Conservation (phyloP, 2,329 filamentous ascomycete species). For the Lachnellula hyalina region DNA sequence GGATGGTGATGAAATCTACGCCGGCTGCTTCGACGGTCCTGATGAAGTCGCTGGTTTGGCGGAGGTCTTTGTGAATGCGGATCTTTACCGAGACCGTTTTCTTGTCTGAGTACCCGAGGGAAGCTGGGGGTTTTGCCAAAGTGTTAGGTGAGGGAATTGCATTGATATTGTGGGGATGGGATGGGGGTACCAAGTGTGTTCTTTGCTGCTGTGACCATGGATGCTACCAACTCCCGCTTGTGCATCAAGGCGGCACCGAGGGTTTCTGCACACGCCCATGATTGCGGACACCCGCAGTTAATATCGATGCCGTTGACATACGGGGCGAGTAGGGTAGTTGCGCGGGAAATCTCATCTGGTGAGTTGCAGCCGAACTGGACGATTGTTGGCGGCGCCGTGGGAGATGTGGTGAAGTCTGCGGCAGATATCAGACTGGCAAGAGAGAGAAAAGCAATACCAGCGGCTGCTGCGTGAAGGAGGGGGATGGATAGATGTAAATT, state of each 20-base stretch:
- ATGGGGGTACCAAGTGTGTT: slow-evolving; percentile 34
- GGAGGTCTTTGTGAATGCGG: slow-evolving; percentile 59
- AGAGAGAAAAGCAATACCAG: slow-evolving; percentile 15
- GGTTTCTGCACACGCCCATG: slow-evolving; percentile 64
- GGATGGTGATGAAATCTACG: slow-evolving; percentile 66
- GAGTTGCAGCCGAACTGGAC: slow-evolving; percentile 63
- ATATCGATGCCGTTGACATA: slow-evolving; percentile 61
- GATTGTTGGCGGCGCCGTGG: slow-evolving; percentile 51
- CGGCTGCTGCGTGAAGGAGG: background rate
- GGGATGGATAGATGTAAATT: background rate
- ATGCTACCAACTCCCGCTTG: slow-evolving; percentile 56
- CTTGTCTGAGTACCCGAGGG: slow-evolving; percentile 47
- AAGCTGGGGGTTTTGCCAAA: slow-evolving; percentile 16
- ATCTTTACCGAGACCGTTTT: slow-evolving; percentile 64
- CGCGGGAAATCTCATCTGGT: slow-evolving; percentile 56
- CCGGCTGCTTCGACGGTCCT: slow-evolving; percentile 52
- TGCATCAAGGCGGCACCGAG: slow-evolving; percentile 68
- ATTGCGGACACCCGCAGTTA: slow-evolving; percentile 70
- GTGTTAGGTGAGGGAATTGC: background rate
- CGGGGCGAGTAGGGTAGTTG: slow-evolving; percentile 56
- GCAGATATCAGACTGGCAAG: slow-evolving; percentile 10
- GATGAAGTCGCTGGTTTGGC: slow-evolving; percentile 54
- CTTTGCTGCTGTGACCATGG: slow-evolving; percentile 58
- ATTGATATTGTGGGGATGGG: background rate
- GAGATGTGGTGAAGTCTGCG: slow-evolving; percentile 57